Percentiles rank a stretch among this genome's conserved stretches.
Conservation (phyloP, 495 filamentous ascomycete species). For the Lasiosphaeris hirsuta region DNA sequence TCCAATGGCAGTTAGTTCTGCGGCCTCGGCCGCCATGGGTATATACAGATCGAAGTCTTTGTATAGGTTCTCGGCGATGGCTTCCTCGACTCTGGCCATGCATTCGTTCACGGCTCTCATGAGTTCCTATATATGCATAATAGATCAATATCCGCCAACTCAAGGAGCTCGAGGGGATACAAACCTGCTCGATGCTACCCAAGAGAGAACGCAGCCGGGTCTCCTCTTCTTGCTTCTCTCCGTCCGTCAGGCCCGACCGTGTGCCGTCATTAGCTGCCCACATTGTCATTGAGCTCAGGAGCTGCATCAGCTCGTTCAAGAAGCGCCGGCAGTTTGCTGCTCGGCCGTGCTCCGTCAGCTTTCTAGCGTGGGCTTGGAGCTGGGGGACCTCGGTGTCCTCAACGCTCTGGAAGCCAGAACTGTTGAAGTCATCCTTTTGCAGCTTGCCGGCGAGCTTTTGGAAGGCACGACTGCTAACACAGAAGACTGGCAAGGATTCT, state of each 20-base stretch:
- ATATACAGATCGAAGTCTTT: conserved; percentile 37
- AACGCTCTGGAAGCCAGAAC: conserved; percentile 33
- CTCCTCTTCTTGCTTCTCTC: conserved; percentile 41
- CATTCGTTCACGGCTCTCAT: conserved; percentile 33
- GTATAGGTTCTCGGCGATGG: conserved; percentile 44
- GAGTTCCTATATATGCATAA: conserved; percentile 25
- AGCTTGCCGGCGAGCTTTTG: conserved; percentile 58
- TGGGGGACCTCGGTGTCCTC: conserved; percentile 54
- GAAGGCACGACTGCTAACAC: conserved; percentile 58
- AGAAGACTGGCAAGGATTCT: conserved; percentile 58
- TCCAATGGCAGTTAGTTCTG: conserved; percentile 37
- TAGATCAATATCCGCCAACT: background rate
- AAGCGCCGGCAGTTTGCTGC: conserved; percentile 25
- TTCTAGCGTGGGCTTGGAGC: conserved; percentile 57
- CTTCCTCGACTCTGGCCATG: conserved; percentile 34
- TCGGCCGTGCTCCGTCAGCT: conserved; percentile 50
- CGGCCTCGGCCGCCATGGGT: conserved; percentile 36
- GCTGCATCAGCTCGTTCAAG: conserved; percentile 50
- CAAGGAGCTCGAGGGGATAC: conserved; percentile 13
- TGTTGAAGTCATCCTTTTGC: conserved; percentile 33
- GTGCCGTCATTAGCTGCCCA: conserved; percentile 53
- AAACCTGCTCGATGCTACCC: conserved; percentile 44
- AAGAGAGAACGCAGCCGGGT: conserved; percentile 41
- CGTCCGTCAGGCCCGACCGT: conserved; percentile 37
- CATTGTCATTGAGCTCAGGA: conserved; percentile 57